Evolutionary conservation across 2,329 filamentous ascomycete genomes (phyloP).

Genomic region (Grosmannia penicillata): DNA sequence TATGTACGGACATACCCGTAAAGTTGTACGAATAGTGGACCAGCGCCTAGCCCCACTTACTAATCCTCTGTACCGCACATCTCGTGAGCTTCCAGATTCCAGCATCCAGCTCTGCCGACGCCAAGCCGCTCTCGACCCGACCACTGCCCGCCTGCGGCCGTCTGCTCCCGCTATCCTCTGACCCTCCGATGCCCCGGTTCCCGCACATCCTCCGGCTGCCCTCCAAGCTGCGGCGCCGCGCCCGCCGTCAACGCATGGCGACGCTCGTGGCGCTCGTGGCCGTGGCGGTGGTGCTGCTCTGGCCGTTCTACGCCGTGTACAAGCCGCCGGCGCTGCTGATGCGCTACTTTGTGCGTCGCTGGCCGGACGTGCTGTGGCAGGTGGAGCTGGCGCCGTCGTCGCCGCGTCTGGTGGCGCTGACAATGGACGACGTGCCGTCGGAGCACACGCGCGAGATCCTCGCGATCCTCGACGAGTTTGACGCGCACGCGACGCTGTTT

Average conservation of each 20-base stretch:
- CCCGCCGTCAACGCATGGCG: conserved; percentile 42
- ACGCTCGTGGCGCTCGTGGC: conserved; percentile 31
- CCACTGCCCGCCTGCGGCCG: not conserved
- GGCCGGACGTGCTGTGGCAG: conserved; percentile 70
- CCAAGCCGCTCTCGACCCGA: too few relatives aligned
- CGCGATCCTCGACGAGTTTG: conserved; percentile 46
- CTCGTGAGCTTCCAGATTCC: too few relatives aligned
- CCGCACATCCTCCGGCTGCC: conserved; percentile 37
- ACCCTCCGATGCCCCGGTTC: conserved; percentile 14
- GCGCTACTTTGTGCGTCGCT: conserved; percentile 51
- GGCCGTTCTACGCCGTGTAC: conserved; percentile 56
- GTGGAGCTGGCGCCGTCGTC: conserved; percentile 22
- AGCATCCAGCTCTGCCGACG: too few relatives aligned
- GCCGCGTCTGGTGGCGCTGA: conserved; percentile 59
- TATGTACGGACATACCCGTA: too few relatives aligned
- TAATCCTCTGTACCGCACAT: too few relatives aligned
- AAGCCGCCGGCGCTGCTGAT: conserved; percentile 64
- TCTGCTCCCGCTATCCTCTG: not conserved
- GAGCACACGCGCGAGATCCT: conserved; percentile 57
- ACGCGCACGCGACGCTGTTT: conserved; percentile 72
- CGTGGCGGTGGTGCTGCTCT: conserved; percentile 17
- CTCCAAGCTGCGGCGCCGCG: conserved; percentile 40
- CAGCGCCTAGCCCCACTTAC: too few relatives aligned
- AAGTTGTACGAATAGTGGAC: too few relatives aligned
- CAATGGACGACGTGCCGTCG: conserved; percentile 76